Conservation (phyloP, 2,329 filamentous ascomycete species). For the Calonectria crousiana region DNA sequence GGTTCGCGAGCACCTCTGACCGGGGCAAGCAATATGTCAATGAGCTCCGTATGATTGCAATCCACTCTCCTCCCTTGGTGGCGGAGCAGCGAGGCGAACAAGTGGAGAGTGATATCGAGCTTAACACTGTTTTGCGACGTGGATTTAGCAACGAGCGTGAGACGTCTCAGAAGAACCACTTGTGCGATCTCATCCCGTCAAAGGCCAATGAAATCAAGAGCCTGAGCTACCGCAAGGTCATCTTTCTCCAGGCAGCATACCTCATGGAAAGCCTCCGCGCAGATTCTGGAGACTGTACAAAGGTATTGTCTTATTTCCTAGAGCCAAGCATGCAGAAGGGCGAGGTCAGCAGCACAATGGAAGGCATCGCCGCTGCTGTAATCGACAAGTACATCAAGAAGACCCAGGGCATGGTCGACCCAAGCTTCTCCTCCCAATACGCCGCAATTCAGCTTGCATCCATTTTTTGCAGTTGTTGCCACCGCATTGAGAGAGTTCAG, state of each 20-base stretch:
- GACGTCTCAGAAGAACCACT: conserved; percentile 81
- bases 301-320: conserved; percentile 91
- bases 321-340: conserved; percentile 83
- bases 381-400: conserved; percentile 84
- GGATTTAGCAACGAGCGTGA: conserved; percentile 86
- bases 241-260: conserved; percentile 92
- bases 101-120: conserved; percentile 94
- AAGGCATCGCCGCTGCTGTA: conserved; percentile 73
- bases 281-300: conserved; percentile 88
- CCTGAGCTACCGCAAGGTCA: conserved; percentile 88
- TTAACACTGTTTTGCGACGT: conserved; percentile 91
- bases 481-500: conserved; percentile 92
- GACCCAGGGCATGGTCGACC: conserved; percentile 77
- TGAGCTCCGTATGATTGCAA: conserved; percentile 86
- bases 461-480: conserved; percentile 91
- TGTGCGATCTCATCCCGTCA: conserved; percentile 79
- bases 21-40: conserved; percentile 79
- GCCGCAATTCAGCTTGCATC: conserved; percentile 88
- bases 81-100: conserved; percentile 90
- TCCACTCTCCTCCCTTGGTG: conserved; percentile 88
- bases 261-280: conserved; percentile 91
- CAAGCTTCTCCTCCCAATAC: conserved; percentile 89
- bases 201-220: conserved; percentile 83
- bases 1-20: conserved; percentile 81
- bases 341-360: conserved; percentile 74